Evolutionary conservation across 495 filamentous ascomycete genomes (phyloP), one percentile per base, ranked within the genome.

Genomic region (Articulospora tetracladia): DNA sequence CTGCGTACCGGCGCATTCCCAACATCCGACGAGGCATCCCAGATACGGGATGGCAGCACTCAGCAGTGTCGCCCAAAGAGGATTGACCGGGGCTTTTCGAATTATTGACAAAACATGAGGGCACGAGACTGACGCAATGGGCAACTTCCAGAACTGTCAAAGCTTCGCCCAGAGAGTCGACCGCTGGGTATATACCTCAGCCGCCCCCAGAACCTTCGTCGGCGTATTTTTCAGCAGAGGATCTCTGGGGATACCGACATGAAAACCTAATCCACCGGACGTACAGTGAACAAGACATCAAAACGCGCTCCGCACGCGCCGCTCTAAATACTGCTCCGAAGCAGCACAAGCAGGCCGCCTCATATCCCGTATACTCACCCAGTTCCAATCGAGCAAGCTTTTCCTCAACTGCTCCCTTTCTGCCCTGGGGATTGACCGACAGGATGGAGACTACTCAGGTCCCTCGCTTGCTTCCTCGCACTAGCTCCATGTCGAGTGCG

Each of bases 271-370:
- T 12, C 24, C 22, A 25, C 22, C 48, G 57, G 22, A 50, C 52
- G 48, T 59, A 19, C 56, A 66, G 63, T 48, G 55, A 62, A 22
- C 63, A 66, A 32, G 59, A 62, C 41, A n/a, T 53, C 32, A 59
- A 57, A 51, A 66, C 63, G 25, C 28, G 55, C 10, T 25, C 15
- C 19, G 63, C 59, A 47, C 55, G 63, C 49, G 56, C 59, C 41
- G 59, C 59, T 20, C 44, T 62, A 0, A 3, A 12, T 17, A 34
- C 28, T 20, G 6, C 23, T 30, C 10, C 55, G 15, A 49, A 57
- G 17, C 59, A 59, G 27, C 63, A 66, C 34, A 50, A 56, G n/a
- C 47, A 51, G 25, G 20, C 52, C 8, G 50, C 55, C 13, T 62
- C 59, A 4, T 58, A 59, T 53, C 59, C 63, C 1, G 30, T 66